Conservation (phyloP, 257 asterid genomes). For the Jacaranda mimosifolia region DNA sequence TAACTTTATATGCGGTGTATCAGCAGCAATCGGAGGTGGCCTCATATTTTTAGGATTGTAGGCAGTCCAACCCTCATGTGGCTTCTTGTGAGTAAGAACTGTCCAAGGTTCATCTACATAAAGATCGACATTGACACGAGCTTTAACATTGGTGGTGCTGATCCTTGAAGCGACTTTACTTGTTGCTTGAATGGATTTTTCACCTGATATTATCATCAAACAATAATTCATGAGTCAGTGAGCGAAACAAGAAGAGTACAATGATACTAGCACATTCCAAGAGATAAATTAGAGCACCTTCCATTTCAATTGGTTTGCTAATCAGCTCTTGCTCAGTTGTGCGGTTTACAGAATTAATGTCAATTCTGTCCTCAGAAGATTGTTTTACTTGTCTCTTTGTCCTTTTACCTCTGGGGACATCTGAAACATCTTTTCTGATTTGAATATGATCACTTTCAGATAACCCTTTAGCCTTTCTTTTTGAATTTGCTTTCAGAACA, state of each 20-base stretch:
- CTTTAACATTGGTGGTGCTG: conserved; percentile 43
- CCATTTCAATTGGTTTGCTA: conserved; percentile 45
- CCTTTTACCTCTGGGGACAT: conserved; percentile 46
- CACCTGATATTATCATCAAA: conserved; percentile 43
- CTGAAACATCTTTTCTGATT: conserved; percentile 22
- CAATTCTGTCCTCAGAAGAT: conserved; percentile 40
- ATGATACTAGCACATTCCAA: not conserved
- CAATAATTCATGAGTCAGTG: conserved; percentile 17
- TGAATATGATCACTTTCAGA: conserved; percentile 41
- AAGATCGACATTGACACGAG: conserved; percentile 42
- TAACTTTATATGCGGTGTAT: conserved; percentile 68
- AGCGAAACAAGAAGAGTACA: conserved; percentile 13
- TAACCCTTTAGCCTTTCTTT: conserved; percentile 46
- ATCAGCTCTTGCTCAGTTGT: conserved; percentile 50
- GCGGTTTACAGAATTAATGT: conserved; percentile 29
- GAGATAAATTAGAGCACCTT: conserved; percentile 54
- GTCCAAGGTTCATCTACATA: conserved; percentile 85
- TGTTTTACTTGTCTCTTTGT: conserved; percentile 49
- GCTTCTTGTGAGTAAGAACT: conserved; percentile 89
- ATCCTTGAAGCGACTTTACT: conserved; percentile 51
- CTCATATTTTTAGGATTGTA: conserved; percentile 94
- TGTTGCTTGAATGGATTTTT: conserved; percentile 49
- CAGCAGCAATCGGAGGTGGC: conserved; percentile 67
- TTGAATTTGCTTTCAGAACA: conserved; percentile 37
- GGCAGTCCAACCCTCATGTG: conserved; percentile 82